Percentiles rank a stretch among this genome's conserved stretches.
Conservation (phyloP, 2,329 filamentous ascomycete species). For the Cladosporium colombiae region DNA sequence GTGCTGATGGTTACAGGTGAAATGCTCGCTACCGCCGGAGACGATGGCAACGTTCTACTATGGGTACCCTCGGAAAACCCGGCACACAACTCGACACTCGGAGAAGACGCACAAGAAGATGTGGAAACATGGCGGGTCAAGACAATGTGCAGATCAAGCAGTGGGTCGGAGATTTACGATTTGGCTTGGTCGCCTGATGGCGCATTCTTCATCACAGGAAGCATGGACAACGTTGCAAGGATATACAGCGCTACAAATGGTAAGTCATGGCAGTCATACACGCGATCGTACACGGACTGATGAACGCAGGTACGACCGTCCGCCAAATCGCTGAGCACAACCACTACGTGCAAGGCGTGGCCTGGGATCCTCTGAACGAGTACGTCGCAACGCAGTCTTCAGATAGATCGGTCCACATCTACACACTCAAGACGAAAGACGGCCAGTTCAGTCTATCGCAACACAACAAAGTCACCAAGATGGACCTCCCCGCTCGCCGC, state of each 20-base stretch:
- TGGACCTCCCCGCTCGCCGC: constrained; percentile 87
- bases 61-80: constrained; percentile 88
- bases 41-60: constrained; percentile 94
- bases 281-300: constrained; percentile 23
- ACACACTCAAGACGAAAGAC: constrained; percentile 93
- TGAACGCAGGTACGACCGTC: constrained; percentile 61
- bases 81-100: constrained; percentile 61
- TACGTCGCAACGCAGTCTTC: constrained; percentile 98
- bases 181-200: constrained; percentile 98
- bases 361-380: constrained; percentile 97
- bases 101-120: constrained; percentile 80
- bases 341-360: constrained; percentile 96
- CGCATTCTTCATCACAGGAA: constrained; percentile 93
- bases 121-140: constrained; percentile 97
- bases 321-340: constrained; percentile 96
- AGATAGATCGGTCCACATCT: constrained; percentile 96
- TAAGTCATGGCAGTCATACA: constrained; percentile 43
- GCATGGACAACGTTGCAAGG: constrained; percentile 97
- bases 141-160: constrained; percentile 91
- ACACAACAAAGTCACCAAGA: constrained; percentile 79
- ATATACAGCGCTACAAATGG: constrained; percentile 95
- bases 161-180: constrained; percentile 93
- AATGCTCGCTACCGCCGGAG: constrained; percentile 88
- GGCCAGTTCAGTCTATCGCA: constrained; percentile 85
- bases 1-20: constrained; percentile 62